A percentile compares a stretch with the other conserved stretches of the same genome.
Evolutionary conservation across 83 land plant species (phyloP).

Genomic region (Isoetes engelmannii): DNA sequence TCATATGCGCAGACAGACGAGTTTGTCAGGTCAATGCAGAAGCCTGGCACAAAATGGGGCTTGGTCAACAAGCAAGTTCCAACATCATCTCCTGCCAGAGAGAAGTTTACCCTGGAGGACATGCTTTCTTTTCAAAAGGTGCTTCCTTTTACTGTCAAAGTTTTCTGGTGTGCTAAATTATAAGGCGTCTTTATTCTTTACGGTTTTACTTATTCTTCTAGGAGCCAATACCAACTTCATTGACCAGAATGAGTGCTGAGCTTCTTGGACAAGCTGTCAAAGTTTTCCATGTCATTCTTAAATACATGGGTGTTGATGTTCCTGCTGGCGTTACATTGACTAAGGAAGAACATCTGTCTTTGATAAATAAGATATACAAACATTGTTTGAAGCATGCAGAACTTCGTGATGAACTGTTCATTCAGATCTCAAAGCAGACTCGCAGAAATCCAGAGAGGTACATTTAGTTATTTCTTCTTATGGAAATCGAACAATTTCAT

Average conservation of each 20-base stretch:
- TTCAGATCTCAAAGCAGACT: constrained; percentile 8
- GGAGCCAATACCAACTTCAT: constrained; percentile 11
- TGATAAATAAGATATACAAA: not conserved
- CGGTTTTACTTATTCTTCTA: not conserved
- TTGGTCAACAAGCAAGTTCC: not conserved
- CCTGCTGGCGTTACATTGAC: constrained; percentile 1
- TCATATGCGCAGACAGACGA: not conserved
- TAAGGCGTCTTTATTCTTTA: no score
- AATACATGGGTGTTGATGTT: constrained; percentile 7
- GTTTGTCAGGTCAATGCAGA: constrained; percentile 3
- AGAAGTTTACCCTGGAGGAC: constrained; percentile 1
- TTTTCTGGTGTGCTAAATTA: no score
- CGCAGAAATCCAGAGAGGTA: constrained; percentile 11
- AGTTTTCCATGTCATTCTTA: constrained; percentile 4
- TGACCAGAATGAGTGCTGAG: constrained; percentile 2
- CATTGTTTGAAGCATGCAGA: constrained; percentile 3
- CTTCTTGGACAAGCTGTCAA: constrained; percentile 8
- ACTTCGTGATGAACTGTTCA: not conserved
- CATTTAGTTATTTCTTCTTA: not conserved
- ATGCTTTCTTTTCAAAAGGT: constrained; percentile 13
- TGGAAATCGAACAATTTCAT: not conserved
- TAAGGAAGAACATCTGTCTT: not conserved
- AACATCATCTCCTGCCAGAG: not conserved
- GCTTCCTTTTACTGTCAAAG: no score
- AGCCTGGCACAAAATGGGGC: constrained; percentile 7